Base-by-base conservation (phyloP, 2,329 filamentous ascomycete genomes). In the Hypoxylon sp. region DNA sequence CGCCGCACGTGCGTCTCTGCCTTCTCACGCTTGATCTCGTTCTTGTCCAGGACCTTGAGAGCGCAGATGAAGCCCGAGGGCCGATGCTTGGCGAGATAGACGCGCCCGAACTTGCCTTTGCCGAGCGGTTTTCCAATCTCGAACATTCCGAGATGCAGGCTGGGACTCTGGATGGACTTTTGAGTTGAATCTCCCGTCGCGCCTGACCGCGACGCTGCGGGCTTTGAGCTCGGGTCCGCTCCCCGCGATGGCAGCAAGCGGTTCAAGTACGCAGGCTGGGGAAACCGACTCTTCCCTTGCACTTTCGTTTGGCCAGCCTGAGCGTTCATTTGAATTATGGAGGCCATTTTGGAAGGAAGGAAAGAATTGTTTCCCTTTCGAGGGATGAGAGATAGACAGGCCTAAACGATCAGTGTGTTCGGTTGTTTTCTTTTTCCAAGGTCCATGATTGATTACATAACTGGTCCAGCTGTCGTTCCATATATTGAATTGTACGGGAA, bases 1-100 rank as follows among this genome's bases (percentile, higher is more conserved):
- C 93, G 90, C 37, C 93, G 89, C 61, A 96, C 91, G 82, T 95
- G 93, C 83, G 93, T 94, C 82, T 96, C 93, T 50, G 95, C 92
- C 66, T 83, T 80, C 63, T 92, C 92, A 72, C 92, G 89, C 76
- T 93, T 90, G 65, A 95, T 83, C 80, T 95, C 93, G 70, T 87
- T 90, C 82, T 96, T 96, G 86, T 95, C 92, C 55, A 95, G 85
- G 55, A 95, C 92, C 81, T 96, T 96, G 67, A 96, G 85, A 1
- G 92, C 93, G 81, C 93, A 96, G 70, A 96, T 91, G 81, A 95
- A 96, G 70, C 91, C 91, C 20, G 89, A 92, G 46, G 86, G 88
- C 66, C 92, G 89, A 81, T 95, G 92, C 64, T 92, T 91, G 55
- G 92, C 93, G 33, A 96, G 88, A 78, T 96, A 96, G 2, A 96